Evolutionary conservation across 768 basidiomycete genomes (phyloP).

Genomic region (Termitomyces sp.): DNA sequence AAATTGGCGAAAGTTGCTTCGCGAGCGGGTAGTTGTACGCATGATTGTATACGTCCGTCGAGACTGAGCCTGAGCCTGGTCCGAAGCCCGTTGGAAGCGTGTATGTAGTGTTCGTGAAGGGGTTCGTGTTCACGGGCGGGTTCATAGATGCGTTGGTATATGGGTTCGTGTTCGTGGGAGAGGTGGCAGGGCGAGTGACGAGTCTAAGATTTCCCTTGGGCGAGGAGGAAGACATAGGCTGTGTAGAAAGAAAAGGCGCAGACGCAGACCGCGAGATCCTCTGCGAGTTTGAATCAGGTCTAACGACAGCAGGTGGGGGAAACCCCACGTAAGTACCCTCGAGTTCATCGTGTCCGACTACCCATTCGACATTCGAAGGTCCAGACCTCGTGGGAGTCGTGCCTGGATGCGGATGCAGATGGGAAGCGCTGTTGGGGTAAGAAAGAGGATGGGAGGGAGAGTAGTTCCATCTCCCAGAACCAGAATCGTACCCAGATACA

Average conservation of each 20-base stretch:
- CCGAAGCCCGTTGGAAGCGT: not conserved
- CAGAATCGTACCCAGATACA: not conserved
- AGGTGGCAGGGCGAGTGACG: constrained; percentile 19
- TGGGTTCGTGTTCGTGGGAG: constrained; percentile 6
- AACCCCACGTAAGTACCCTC: not conserved
- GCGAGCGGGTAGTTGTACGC: constrained; percentile 34
- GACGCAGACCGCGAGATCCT: constrained; percentile 17
- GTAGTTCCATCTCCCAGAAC: not conserved
- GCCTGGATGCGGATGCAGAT: constrained; percentile 27
- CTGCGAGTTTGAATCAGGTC: constrained; percentile 9
- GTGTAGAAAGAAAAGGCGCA: constrained; percentile 17
- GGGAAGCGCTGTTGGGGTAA: not conserved
- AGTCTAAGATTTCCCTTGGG: constrained; percentile 26
- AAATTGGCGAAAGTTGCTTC: constrained; percentile 60
- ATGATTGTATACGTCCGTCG: constrained; percentile 28
- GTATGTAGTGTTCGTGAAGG: not conserved
- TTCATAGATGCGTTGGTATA: not conserved
- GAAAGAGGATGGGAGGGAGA: not conserved
- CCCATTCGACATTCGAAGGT: constrained; percentile 37
- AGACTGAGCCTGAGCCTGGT: not conserved
- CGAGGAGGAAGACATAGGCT: constrained; percentile 16
- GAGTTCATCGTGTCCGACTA: constrained; percentile 12
- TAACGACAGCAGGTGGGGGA: constrained; percentile 18
- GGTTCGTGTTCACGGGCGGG: not conserved
- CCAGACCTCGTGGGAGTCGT: constrained; percentile 20